Evolutionary conservation across 1,284 basidiomycete species (phyloP).

Genomic region (Calocybe gambosa): DNA sequence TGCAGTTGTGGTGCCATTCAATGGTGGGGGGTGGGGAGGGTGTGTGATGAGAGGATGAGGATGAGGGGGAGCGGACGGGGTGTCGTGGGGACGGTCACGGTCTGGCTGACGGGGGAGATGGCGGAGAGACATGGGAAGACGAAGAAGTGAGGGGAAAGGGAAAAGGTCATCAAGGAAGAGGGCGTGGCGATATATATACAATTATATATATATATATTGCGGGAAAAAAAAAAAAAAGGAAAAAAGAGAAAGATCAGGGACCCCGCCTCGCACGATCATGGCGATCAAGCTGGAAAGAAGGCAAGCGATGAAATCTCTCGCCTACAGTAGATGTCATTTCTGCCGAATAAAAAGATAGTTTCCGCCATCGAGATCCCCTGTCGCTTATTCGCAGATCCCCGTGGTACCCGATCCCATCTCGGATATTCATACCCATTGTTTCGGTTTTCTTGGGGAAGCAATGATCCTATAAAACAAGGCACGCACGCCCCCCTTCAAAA

Average conservation of each 20-base stretch:
- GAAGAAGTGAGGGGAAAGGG: conserved; percentile 32
- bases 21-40: conserved; percentile 33
- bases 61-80: conserved; percentile 36
- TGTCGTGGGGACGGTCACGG: conserved; percentile 60
- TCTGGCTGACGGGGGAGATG: conserved; percentile 56
- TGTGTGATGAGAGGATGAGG: conserved; percentile 28
- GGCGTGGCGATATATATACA: conserved; percentile 48
- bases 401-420: conserved; percentile 28
- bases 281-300: conserved; percentile 41
- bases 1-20: conserved; percentile 38
- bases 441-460: conserved; percentile 27
- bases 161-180: conserved; percentile 30
- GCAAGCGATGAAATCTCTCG: conserved; percentile 33
- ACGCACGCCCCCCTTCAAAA: conserved; percentile 18
- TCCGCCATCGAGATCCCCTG: conserved; percentile 33
- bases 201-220: conserved; percentile 21
- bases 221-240: conserved; percentile 13
- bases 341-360: conserved; percentile 38
- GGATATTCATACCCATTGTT: conserved; percentile 25
- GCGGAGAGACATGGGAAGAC: conserved; percentile 50
- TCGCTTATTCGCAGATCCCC: conserved; percentile 15
- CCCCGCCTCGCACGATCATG: conserved; percentile 49
- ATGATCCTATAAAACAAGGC: conserved; percentile 18
- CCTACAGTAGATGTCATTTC: conserved; percentile 32
- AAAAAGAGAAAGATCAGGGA: conserved; percentile 32